Evolutionary conservation across 352 stramenopile species (phyloP), one percentile per base, ranked within the genome.

Genomic region (Nothophytophthora sp.): DNA sequence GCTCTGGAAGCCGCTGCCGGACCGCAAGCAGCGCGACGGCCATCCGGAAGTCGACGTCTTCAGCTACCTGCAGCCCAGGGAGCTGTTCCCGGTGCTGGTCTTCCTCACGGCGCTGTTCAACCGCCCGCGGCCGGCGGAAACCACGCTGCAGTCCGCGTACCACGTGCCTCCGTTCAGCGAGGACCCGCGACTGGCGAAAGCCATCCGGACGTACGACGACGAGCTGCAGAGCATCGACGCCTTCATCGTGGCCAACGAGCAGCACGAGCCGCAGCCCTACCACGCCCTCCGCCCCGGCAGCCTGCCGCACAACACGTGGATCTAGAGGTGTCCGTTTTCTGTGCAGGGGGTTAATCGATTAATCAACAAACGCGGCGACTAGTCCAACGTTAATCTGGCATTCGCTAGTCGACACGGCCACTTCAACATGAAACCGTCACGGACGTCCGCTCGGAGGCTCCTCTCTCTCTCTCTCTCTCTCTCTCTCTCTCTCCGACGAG

Each of bases 1-100:
- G 36, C 60, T 82, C 27, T 85, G 70, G 71, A 67, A 74, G 45
- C 29, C 50, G 33, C 50, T 81, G 25, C 73, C 68, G 8, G 61
- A 43, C 2, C 28, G 24, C 13, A 81, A 85, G 24, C 36, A 49
- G 5, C 30, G 44, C 19, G 24, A 61, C 33, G 48, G 62, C 18
- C 53, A 63, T 16, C 0, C 55, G 39, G 30, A 66, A 52, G 40
- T 74, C 15, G 49, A 76, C 11, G 32, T 75, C 10, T 69, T 74
- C 43, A 60, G 40, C 20, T 66, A 52, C 19, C 43, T 70, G 50
- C 56, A 62, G 37, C 54, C 39, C 1, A 29, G 40, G 15, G 50
- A 64, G 24, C 40, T 70, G 13, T 55, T 77, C 22, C 51, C 40
- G 0, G 30, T 48, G 3, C 50, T 73, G 41, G 22, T 77, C 25